Conservation (phyloP, 306 rosid species). For the Cicer bijugum region DNA sequence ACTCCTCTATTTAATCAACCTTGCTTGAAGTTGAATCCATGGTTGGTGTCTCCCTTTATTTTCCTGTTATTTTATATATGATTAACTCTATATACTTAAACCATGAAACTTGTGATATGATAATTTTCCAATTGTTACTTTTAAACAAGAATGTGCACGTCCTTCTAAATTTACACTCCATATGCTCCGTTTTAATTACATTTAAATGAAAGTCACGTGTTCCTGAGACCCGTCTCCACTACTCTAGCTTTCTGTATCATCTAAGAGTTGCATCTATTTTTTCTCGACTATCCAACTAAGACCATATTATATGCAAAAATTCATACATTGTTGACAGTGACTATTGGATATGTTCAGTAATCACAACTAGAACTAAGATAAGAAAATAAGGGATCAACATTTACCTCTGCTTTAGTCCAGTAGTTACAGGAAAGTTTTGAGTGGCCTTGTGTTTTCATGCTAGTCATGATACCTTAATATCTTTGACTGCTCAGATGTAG, state of each 20-base stretch:
- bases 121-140: not conserved
- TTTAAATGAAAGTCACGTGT: not conserved
- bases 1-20: not conserved
- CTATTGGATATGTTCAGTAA: not conserved
- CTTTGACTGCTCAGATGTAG: not conserved
- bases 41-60: constrained; percentile 14
- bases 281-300: not conserved
- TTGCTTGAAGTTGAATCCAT: constrained; percentile 5
- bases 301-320: no score
- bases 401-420: not conserved
- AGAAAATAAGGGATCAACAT: not conserved
- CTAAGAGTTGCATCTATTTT: not conserved
- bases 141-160: not conserved
- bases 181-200: not conserved
- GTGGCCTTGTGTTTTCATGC: not conserved
- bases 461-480: not conserved
- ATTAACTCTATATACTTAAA: not conserved
- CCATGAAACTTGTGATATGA: not conserved
- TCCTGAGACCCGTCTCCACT: not conserved
- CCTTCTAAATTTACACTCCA: not conserved
- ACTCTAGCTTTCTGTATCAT: not conserved
- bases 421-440: not conserved
- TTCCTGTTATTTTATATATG: not conserved
- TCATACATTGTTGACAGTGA: not conserved
- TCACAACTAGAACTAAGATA: not conserved